These are phyloP conservation scores for Oenanthe javanica DNA, from an alignment of 140 eudicot genomes.

Conservation along the genomic window DNA sequence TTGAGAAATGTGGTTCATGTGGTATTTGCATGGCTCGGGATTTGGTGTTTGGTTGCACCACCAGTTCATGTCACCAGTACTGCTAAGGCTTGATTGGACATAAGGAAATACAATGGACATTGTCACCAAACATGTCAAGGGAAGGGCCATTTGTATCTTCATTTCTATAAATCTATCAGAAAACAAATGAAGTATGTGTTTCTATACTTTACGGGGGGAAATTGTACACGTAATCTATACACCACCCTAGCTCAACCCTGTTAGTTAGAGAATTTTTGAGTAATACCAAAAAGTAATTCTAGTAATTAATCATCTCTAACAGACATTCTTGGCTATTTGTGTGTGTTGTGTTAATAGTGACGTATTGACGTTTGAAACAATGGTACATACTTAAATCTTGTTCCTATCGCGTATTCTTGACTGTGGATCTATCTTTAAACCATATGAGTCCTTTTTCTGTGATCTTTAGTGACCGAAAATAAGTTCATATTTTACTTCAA, in stretches of 20 bases:
- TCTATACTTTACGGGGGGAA: no score
- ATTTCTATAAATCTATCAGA: no score
- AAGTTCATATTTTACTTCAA: background rate
- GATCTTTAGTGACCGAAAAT: background rate
- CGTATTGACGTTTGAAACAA: no score
- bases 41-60: no score
- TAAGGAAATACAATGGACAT: no score
- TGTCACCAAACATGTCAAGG: no score
- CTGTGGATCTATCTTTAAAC: background rate
- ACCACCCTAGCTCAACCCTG: no score
- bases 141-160: background rate
- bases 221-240: no score
- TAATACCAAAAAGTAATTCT: background rate
- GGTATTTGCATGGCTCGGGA: background rate
- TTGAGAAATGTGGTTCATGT: background rate
- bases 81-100: no score
- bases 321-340: background rate
- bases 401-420: background rate
- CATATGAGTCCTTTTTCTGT: background rate
- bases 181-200: background rate
- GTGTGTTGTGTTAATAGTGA: background rate
- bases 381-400: background rate
- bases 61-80: no score
- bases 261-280: background rate
- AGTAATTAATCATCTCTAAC: background rate